Evolutionary conservation across 192 early-diverging fungal species (phyloP), one percentile per base, ranked within the genome.

Genomic region (Endogone sp.): DNA sequence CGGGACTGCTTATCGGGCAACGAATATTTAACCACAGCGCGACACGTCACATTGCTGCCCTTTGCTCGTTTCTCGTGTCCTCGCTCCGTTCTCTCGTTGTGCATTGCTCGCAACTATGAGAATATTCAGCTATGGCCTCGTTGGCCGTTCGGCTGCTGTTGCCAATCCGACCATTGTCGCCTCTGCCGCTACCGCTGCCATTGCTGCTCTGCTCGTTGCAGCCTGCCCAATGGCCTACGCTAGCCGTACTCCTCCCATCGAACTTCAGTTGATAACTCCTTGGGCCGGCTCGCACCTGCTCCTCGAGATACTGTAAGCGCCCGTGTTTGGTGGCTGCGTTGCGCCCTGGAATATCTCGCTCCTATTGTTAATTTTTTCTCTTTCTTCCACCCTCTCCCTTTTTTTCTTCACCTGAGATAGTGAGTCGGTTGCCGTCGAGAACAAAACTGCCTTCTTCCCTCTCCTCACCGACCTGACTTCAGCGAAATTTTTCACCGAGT

Each of bases 301-400:
- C 0, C 83, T 94, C 16, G 93, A 96, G 78, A 86, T 92, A 28
- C 70, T 92, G 85, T 93, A 92, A 73, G 87, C 65, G 13, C 29
- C 29, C 23, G 6, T 62, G 11, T n/a, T n/a, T n/a, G n/a, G n/a
- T n/a, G n/a, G n/a, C n/a, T n/a, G n/a, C n/a, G n/a, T n/a, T n/a
- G n/a, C n/a, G n/a, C n/a, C n/a, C n/a, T n/a, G n/a, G n/a, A 49
- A 44, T 49, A 16, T 49, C 37, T 49, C 37, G 37, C 37, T 49
- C 20, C 25, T 30, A 26, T 22, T 32, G 21, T 11, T 55, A 10
- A 26, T 49, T 57, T 65, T 55, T 16, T 29, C 29, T 9, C 25
- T 60, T 29, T 21, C 64, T 57, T 30, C 56, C 26, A n/a, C n/a
- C n/a, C 24, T 62, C 24, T 32, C 29, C 65, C n/a, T 57, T 62